Evolutionary conservation across 306 rosid genomes (phyloP).

Genomic region (Clitoria ternatea): DNA sequence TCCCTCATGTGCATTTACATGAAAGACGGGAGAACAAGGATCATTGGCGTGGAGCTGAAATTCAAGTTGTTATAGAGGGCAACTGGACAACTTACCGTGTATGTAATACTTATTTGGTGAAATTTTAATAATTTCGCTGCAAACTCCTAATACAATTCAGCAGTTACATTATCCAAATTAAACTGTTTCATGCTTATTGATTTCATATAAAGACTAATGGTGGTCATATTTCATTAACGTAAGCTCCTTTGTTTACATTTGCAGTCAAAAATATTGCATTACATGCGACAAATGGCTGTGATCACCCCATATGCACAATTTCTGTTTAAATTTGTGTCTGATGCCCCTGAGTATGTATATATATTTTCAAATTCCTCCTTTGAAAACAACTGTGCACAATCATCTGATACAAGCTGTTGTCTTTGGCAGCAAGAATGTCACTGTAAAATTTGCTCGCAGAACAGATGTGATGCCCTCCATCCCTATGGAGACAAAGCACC

Average conservation of each 20-base stretch:
- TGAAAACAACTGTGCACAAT: background rate
- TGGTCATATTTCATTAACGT: constrained; percentile 2
- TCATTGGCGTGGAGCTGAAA: constrained; percentile 87
- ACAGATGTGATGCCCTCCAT: constrained; percentile 96
- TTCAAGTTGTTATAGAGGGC: constrained; percentile 97
- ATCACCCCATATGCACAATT: constrained; percentile 55
- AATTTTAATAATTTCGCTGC: constrained; percentile 4
- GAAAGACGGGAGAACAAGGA: constrained; percentile 70
- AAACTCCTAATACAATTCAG: constrained; percentile 10
- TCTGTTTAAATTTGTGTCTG: constrained; percentile 78
- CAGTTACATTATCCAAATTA: constrained; percentile 1
- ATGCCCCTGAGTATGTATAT: constrained; percentile 67
- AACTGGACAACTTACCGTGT: constrained; percentile 98
- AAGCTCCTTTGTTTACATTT: constrained; percentile 31
- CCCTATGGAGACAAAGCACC: constrained; percentile 93
- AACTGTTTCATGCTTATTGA: constrained; percentile 18
- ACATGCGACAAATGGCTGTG: constrained; percentile 85
- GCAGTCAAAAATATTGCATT: constrained; percentile 95
- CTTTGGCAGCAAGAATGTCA: constrained; percentile 72
- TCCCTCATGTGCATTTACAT: constrained; percentile 87
- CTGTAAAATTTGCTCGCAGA: constrained; percentile 87
- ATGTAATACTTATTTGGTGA: constrained; percentile 22
- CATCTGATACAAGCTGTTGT: constrained; percentile 20
- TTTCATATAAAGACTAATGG: background rate
- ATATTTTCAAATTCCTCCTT: constrained; percentile 17